phyloP scores from a whole-genome alignment of 176 grass and related monocot genomes.

The Triticum turgidum region DNA sequence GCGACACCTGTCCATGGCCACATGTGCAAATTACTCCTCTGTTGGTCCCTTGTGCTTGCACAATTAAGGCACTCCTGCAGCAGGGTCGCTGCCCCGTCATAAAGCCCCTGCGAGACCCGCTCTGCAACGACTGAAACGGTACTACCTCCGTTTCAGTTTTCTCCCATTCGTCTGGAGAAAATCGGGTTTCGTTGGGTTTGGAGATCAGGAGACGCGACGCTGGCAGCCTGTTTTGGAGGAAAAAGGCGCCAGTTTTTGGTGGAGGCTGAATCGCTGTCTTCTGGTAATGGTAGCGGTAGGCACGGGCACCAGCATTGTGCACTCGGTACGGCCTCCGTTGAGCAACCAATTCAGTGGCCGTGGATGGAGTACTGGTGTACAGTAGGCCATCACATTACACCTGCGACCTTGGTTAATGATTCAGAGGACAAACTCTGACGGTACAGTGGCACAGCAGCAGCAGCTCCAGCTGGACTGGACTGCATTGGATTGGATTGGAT shows the following conservation, averaged over 20 bases:
- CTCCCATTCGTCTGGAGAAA: neutral
- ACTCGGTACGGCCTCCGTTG: neutral
- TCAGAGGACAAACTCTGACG: neutral
- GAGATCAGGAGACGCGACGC: neutral
- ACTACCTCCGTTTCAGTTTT: neutral
- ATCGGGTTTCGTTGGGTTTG: neutral
- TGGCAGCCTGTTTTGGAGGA: conserved; percentile 8
- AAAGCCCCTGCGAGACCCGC: too few relatives aligned
- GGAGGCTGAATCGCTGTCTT: neutral
- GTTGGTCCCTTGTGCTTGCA: conserved; percentile 33
- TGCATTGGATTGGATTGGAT: neutral
- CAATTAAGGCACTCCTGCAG: conserved; percentile 25
- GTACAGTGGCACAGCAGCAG: neutral
- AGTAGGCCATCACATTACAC: neutral
- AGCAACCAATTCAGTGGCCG: neutral
- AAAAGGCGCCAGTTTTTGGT: neutral
- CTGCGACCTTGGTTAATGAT: neutral
- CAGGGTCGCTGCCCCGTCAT: neutral
- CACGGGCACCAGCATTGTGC: neutral
- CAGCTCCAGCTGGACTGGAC: neutral
- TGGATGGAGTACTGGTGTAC: neutral
- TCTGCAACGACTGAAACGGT: neutral
- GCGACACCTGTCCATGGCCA: neutral
- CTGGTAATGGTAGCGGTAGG: neutral
- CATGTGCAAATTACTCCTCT: conserved; percentile 48